Evolutionary conservation across 2,329 filamentous ascomycete genomes (phyloP).

Genomic region (Neurospora sp.): DNA sequence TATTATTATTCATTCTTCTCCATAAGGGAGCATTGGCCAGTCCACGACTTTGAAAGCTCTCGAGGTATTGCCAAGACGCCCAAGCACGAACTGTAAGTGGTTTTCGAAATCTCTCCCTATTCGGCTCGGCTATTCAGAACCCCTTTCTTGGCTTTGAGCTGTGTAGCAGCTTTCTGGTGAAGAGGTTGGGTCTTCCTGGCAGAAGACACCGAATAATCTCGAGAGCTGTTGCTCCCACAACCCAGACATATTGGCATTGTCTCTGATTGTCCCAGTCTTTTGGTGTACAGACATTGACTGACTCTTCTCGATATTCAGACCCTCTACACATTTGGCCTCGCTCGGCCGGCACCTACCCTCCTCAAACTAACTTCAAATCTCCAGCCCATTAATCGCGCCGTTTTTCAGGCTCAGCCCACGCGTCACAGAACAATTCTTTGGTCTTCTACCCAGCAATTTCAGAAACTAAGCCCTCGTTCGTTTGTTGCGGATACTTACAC

Average conservation of each 20-base stretch:
- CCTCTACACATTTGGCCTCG: neutral
- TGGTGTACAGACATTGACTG: constrained; percentile 1
- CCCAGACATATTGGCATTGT: neutral
- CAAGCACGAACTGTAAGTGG: neutral
- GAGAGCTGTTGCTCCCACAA: neutral
- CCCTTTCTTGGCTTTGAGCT: neutral
- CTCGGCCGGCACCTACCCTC: neutral
- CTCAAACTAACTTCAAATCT: constrained; percentile 9
- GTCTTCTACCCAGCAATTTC: neutral
- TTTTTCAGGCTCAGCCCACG: neutral
- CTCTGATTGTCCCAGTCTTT: neutral
- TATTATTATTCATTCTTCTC: neutral
- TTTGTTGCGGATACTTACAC: constrained; percentile 18
- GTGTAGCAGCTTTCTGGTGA: neutral
- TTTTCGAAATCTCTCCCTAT: neutral
- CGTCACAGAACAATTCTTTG: neutral
- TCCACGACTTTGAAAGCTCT: neutral
- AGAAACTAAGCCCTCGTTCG: constrained; percentile 2
- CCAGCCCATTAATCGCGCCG: neutral
- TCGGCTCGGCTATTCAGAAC: neutral
- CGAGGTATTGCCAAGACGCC: neutral
- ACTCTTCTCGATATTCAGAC: constrained; percentile 7
- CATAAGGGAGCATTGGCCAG: neutral
- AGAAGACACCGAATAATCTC: neutral
- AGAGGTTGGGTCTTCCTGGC: neutral